Evolutionary conservation across 176 grass and related monocot genomes (phyloP).

Genomic region (Carex pumila): DNA sequence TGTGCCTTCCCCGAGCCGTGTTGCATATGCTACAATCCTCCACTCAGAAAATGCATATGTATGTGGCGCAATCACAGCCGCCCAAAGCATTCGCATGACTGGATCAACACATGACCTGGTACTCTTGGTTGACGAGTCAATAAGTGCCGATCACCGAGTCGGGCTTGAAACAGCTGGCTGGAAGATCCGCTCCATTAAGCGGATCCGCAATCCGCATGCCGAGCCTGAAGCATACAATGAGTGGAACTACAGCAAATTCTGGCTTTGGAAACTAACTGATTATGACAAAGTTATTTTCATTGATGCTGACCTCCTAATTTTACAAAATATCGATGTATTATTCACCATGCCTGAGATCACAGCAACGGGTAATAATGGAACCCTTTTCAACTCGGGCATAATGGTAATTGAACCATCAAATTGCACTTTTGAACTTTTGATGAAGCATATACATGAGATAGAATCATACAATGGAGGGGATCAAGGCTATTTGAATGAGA

Average conservation of each 20-base stretch:
- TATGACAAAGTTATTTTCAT: conserved; percentile 49
- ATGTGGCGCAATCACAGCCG: conserved; percentile 38
- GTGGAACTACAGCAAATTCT: conserved; percentile 49
- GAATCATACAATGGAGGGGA: conserved; percentile 45
- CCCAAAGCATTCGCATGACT: conserved; percentile 35
- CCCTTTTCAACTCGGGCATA: conserved; percentile 37
- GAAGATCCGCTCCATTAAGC: conserved; percentile 28
- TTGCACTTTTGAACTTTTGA: conserved; percentile 31
- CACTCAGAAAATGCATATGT: conserved; percentile 42
- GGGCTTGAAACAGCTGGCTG: conserved; percentile 42
- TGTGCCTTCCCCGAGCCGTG: neutral
- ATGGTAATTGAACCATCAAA: conserved; percentile 45
- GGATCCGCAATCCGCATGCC: conserved; percentile 30
- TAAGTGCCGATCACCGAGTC: conserved; percentile 12
- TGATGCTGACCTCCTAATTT: conserved; percentile 37
- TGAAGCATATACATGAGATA: conserved; percentile 44
- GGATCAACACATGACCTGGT: conserved; percentile 34
- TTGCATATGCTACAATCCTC: conserved; percentile 41
- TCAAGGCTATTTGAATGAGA: conserved; percentile 47
- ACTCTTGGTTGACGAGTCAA: conserved; percentile 37
- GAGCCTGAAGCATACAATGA: conserved; percentile 32
- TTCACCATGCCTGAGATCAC: conserved; percentile 37
- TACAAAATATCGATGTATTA: conserved; percentile 34
- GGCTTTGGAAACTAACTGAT: conserved; percentile 35
- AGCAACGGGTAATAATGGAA: conserved; percentile 28